Evolutionary conservation across 768 basidiomycete species (phyloP).

Genomic region (Termitomyces sp.): DNA sequence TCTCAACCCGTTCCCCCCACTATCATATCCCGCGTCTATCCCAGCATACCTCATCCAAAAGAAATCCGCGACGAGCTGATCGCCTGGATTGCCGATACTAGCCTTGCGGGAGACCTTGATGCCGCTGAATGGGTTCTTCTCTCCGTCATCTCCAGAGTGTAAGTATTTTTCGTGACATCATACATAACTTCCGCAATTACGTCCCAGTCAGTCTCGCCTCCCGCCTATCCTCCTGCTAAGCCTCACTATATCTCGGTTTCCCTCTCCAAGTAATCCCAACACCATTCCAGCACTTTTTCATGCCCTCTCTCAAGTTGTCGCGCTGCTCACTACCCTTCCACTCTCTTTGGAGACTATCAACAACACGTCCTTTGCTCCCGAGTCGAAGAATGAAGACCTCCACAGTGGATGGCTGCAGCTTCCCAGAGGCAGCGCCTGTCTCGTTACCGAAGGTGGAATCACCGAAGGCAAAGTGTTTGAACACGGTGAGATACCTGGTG

Average conservation of each 20-base stretch:
- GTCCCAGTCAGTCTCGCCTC: constrained; percentile 55
- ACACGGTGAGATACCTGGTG: constrained; percentile 32
- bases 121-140: constrained; percentile 77
- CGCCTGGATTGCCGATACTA: constrained; percentile 67
- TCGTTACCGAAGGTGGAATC: constrained; percentile 64
- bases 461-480: constrained; percentile 63
- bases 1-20: constrained; percentile 32
- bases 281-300: constrained; percentile 43
- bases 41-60: constrained; percentile 13
- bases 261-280: constrained; percentile 23
- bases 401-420: constrained; percentile 73
- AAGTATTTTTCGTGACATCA: constrained; percentile 20
- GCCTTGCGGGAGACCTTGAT: constrained; percentile 58
- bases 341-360: constrained; percentile 64
- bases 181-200: not conserved
- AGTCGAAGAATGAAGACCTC: constrained; percentile 65
- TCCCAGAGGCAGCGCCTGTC: constrained; percentile 49
- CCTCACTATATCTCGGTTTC: constrained; percentile 59
- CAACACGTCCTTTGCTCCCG: constrained; percentile 50
- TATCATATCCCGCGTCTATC: constrained; percentile 34
- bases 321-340: constrained; percentile 47
- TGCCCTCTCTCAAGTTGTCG: constrained; percentile 54
- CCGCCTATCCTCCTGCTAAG: constrained; percentile 65
- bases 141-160: constrained; percentile 58
- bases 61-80: constrained; percentile 50